These are phyloP conservation scores for Biscutella auriculata DNA, from an alignment of 441 rosid species.

Conservation along the genomic window DNA sequence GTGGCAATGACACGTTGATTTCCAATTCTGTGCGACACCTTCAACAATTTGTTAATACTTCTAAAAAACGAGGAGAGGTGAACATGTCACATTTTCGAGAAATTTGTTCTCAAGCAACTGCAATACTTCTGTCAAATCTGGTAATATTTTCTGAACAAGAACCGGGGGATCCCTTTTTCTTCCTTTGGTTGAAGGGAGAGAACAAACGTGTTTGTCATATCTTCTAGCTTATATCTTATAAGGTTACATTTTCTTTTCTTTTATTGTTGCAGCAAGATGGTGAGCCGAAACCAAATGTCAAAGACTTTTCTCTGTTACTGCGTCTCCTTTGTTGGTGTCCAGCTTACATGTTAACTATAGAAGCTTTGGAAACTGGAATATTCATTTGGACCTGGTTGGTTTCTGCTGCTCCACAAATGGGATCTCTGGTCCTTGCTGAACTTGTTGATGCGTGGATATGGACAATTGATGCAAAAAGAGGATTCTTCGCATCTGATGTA, in stretches of 20 bases:
- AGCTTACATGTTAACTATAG: too few species aligned
- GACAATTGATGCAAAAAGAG: too few species aligned
- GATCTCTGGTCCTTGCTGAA: too few species aligned
- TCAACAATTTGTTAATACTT: slow-evolving; percentile 64
- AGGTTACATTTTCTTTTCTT: not conserved
- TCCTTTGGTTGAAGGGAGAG: not conserved
- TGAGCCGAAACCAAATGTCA: too few species aligned
- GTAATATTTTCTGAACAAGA: slow-evolving; percentile 21
- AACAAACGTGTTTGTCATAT: not conserved
- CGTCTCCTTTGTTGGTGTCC: too few species aligned
- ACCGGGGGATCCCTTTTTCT: not conserved
- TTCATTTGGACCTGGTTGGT: too few species aligned
- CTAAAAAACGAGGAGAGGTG: slow-evolving; percentile 65
- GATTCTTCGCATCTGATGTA: too few species aligned
- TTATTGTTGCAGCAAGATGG: too few species aligned
- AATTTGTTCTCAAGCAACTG: slow-evolving; percentile 82
- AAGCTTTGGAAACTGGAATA: too few species aligned
- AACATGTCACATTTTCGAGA: slow-evolving; percentile 65
- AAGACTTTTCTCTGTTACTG: too few species aligned
- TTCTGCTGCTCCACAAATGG: too few species aligned
- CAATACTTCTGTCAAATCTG: slow-evolving; percentile 73
- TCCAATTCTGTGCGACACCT: slow-evolving; percentile 64
- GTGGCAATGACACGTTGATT: slow-evolving; percentile 62
- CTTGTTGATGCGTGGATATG: too few species aligned
- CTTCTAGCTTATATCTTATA: not conserved